Percentiles rank a stretch among this genome's conserved stretches.
Conservation (phyloP, 805 yeast genomes). For the Kluyveromyces starmeri region DNA sequence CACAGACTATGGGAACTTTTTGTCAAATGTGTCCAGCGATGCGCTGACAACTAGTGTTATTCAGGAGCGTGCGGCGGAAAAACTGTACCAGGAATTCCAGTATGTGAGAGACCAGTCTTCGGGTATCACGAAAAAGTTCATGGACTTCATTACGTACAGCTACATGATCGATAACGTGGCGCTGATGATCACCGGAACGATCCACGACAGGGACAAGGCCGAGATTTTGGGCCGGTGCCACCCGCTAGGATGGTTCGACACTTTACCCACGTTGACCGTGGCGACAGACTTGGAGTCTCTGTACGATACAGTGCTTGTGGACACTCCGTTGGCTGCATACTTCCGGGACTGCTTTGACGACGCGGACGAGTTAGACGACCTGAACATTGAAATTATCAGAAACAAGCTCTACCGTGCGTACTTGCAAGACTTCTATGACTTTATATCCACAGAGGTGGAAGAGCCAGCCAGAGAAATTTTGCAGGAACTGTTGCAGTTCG, state of each 20-base stretch:
- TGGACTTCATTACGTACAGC: constrained; percentile 90
- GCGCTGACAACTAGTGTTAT: constrained; percentile 82
- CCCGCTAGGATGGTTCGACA: constrained; percentile 98
- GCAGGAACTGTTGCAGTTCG: constrained; percentile 71
- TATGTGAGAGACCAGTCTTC: constrained; percentile 79
- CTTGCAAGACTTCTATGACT: constrained; percentile 73
- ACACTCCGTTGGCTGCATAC: constrained; percentile 96
- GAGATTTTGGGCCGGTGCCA: constrained; percentile 89
- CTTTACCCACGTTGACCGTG: constrained; percentile 87
- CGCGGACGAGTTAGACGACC: constrained; percentile 81
- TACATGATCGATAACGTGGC: constrained; percentile 98
- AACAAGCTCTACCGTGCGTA: constrained; percentile 89
- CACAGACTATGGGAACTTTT: constrained; percentile 90
- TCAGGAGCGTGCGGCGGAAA: constrained; percentile 67
- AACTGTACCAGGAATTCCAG: constrained; percentile 74
- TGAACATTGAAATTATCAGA: constrained; percentile 90
- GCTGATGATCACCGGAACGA: constrained; percentile 91
- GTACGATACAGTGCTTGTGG: constrained; percentile 85
- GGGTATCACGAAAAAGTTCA: constrained; percentile 67
- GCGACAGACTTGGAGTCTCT: constrained; percentile 94
- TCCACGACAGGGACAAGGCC: constrained; percentile 84
- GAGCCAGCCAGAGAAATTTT: constrained; percentile 76
- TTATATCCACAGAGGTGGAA: constrained; percentile 51
- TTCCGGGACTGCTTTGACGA: constrained; percentile 84
- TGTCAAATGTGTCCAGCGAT: constrained; percentile 65